These are phyloP conservation scores for Pichia paraexigua DNA, from an alignment of 805 yeast species.

Conservation along the genomic window DNA sequence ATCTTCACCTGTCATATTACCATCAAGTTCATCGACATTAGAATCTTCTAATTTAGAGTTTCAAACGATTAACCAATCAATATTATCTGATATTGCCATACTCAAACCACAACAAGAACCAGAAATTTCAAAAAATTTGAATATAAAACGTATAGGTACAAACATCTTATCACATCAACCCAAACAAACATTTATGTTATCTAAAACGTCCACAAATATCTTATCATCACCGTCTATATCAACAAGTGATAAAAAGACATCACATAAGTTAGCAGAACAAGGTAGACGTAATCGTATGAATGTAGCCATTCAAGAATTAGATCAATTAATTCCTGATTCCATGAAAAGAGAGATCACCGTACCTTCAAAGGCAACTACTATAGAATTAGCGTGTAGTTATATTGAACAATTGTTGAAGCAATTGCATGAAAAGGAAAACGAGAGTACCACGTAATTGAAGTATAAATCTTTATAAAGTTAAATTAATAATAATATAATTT, in stretches of 20 bases:
- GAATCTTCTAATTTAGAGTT: not conserved
- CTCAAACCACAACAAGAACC: not conserved
- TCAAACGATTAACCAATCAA: not conserved
- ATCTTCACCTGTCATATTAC: conserved; percentile 32
- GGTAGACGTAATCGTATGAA: conserved; percentile 93
- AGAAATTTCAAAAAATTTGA: not conserved
- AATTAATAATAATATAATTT: no score
- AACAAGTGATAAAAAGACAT: conserved; percentile 46
- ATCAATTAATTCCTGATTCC: conserved; percentile 54
- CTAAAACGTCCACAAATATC: not conserved
- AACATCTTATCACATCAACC: conserved; percentile 4
- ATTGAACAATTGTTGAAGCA: conserved; percentile 42
- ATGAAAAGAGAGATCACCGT: conserved; percentile 50
- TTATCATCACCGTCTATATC: not conserved
- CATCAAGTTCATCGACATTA: conserved; percentile 19
- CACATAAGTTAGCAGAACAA: conserved; percentile 92
- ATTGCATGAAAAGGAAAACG: conserved; percentile 29
- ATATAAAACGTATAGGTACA: conserved; percentile 6
- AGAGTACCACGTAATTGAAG: not conserved
- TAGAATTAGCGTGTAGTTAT: conserved; percentile 75
- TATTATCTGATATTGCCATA: not conserved
- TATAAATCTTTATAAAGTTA: no score
- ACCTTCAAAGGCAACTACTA: conserved; percentile 92
- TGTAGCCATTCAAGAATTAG: conserved; percentile 70
- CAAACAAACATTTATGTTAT: not conserved